A percentile compares a stretch with the other conserved stretches of the same genome.
Conservation (phyloP, 2,329 filamentous ascomycete species). For the Stagonosporopsis chrysanthemi region DNA sequence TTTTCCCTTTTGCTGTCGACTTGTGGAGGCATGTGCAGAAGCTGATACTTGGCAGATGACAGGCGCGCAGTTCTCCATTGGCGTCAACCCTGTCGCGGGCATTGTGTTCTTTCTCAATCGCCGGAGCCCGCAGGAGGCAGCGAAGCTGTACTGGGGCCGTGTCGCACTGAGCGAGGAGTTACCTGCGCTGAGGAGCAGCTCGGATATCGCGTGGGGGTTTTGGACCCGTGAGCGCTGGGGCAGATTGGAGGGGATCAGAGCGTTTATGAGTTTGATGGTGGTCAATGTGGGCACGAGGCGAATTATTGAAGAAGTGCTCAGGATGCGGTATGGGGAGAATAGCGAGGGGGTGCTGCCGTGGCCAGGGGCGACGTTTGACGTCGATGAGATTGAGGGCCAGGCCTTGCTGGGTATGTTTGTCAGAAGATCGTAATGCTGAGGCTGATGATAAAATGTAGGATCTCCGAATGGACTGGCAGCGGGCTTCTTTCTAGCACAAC, state of each 20-base stretch:
- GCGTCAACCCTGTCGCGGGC: too few relatives aligned
- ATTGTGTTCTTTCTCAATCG: too few relatives aligned
- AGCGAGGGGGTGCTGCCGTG: constrained; percentile 7
- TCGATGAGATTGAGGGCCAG: constrained; percentile 5
- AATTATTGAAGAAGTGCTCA: constrained; percentile 18
- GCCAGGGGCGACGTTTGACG: constrained; percentile 14
- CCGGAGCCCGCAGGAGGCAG: too few relatives aligned
- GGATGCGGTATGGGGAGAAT: neutral
- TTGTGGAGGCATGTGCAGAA: too few relatives aligned
- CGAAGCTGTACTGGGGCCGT: constrained; percentile 3
- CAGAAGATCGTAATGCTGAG: too few relatives aligned
- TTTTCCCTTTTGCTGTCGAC: too few relatives aligned
- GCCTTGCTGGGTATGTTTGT: constrained; percentile 13
- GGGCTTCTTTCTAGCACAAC: constrained; percentile 22
- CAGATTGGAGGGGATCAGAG: constrained; percentile 14
- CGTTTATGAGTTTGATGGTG: constrained; percentile 19
- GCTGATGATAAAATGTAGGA: neutral
- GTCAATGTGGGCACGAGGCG: constrained; percentile 14
- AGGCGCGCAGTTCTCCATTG: too few relatives aligned
- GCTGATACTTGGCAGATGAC: too few relatives aligned
- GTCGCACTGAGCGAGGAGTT: constrained; percentile 12
- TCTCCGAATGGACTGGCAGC: constrained; percentile 15
- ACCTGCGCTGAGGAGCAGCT: constrained; percentile 19
- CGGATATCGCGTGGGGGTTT: constrained; percentile 31
- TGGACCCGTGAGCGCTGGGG: constrained; percentile 14